phyloP scores from a whole-genome alignment of 2,329 filamentous ascomycete species.

The Pyricularia grisea region DNA sequence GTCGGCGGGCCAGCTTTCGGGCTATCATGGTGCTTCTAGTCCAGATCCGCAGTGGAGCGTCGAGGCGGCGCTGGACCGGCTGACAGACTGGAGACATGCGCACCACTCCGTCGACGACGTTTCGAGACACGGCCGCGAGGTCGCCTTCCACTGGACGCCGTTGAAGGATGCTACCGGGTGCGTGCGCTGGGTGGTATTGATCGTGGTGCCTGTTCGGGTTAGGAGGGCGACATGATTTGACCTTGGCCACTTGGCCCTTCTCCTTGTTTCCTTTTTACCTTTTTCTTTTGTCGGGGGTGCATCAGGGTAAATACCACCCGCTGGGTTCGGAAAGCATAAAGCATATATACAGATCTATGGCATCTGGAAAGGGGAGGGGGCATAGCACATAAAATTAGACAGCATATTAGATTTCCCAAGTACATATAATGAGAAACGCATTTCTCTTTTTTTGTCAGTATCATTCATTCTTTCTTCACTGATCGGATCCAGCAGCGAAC shows the following conservation, averaged over 20 bases:
- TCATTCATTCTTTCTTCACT: not conserved
- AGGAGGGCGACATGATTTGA: not conserved
- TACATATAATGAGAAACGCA: not conserved
- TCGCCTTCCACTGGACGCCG: slow-evolving; percentile 25
- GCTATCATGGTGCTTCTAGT: not conserved
- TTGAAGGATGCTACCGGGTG: slow-evolving; percentile 21
- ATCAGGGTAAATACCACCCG: not conserved
- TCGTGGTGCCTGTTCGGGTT: slow-evolving; percentile 15
- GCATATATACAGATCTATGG: not conserved
- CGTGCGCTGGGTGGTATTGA: slow-evolving; percentile 23
- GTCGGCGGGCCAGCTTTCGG: no score
- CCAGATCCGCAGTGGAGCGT: not conserved
- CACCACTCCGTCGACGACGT: not conserved
- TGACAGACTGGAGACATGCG: not conserved
- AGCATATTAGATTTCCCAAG: not conserved
- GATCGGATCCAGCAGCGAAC: not conserved
- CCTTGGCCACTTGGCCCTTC: not conserved
- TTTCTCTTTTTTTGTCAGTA: not conserved
- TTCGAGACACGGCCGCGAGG: slow-evolving; percentile 1
- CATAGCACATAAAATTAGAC: not conserved
- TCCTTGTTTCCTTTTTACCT: not conserved
- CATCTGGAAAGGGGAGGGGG: not conserved
- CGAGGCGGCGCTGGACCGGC: not conserved
- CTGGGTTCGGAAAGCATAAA: not conserved
- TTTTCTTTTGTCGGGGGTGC: not conserved